Evolutionary conservation across 495 filamentous ascomycete species (phyloP).

Genomic region (Parathielavia appendiculata): DNA sequence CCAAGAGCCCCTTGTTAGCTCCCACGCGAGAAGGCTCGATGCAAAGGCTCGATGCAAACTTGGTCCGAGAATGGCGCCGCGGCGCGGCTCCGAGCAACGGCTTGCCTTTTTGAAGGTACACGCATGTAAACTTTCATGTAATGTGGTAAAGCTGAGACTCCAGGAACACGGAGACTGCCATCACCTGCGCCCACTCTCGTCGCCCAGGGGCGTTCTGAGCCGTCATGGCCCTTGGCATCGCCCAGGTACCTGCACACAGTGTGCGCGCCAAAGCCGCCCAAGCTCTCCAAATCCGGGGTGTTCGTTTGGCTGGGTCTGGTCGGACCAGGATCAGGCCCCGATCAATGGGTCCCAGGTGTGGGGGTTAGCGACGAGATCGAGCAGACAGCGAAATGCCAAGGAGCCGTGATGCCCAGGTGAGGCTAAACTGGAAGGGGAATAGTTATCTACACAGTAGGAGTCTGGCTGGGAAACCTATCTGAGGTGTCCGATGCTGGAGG

Average conservation of each 20-base stretch:
- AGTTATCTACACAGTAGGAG: neutral
- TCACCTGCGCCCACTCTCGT: constrained; percentile 18
- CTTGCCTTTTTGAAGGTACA: constrained; percentile 1
- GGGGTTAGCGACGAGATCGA: constrained; percentile 31
- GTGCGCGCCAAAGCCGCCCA: constrained; percentile 18
- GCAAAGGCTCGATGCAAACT: neutral
- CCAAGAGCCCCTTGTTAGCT: neutral
- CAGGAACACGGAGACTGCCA: constrained; percentile 10
- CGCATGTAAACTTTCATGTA: constrained; percentile 13
- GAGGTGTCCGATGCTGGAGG: neutral
- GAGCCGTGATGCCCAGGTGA: neutral
- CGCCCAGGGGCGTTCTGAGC: constrained; percentile 12
- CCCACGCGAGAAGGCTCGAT: constrained; percentile 2
- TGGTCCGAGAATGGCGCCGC: constrained; percentile 4
- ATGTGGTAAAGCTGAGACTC: constrained; percentile 15
- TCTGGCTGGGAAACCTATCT: no score
- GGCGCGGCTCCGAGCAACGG: constrained; percentile 3
- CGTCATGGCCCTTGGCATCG: constrained; percentile 19
- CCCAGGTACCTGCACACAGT: constrained; percentile 31
- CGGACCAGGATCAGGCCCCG: constrained; percentile 27
- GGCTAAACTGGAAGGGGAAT: constrained; percentile 6
- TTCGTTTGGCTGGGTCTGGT: constrained; percentile 25
- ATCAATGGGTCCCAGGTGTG: constrained; percentile 30
- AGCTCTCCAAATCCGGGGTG: constrained; percentile 19
- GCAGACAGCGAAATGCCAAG: neutral